These are phyloP conservation scores for Dysphania ambrosioides DNA, from an alignment of 148 eudicot genomes.

Conservation along the genomic window DNA sequence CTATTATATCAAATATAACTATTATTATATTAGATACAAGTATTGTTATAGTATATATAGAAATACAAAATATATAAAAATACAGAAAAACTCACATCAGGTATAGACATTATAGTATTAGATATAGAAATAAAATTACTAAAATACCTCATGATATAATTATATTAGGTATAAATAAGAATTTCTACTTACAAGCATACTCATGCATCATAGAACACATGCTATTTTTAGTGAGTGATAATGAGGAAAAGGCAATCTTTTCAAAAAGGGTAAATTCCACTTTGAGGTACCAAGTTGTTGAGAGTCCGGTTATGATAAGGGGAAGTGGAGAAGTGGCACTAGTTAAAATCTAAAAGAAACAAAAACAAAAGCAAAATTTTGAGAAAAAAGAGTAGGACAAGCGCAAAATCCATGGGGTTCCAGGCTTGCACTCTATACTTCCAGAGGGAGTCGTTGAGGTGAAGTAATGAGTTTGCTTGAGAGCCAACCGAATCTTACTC, in stretches of 20 bases:
- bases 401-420: slow-evolving; percentile 55
- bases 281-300: slow-evolving; percentile 6
- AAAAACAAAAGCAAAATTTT: background rate
- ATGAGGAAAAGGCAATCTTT: background rate
- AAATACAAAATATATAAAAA: too few relatives aligned
- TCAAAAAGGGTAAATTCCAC: background rate
- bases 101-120: too few relatives aligned
- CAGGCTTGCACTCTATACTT: slow-evolving; percentile 81
- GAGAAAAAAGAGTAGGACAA: background rate
- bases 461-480: slow-evolving; percentile 68
- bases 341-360: background rate
- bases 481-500: slow-evolving; percentile 64
- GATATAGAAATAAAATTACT: too few relatives aligned
- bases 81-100: too few relatives aligned
- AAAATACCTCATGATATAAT: too few relatives aligned
- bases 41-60: too few relatives aligned
- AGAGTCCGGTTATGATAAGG: background rate
- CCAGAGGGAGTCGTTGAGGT: slow-evolving; percentile 52
- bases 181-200: too few relatives aligned
- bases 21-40: too few relatives aligned
- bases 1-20: too few relatives aligned
- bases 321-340: slow-evolving; percentile 17
- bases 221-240: background rate
- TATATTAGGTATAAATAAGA: too few relatives aligned
- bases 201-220: too few relatives aligned